A percentile compares a stretch with the other conserved stretches of the same genome.
These are phyloP conservation scores for Sarocladium kiliense DNA, from an alignment of 2,329 filamentous ascomycete species.

Conservation along the genomic window DNA sequence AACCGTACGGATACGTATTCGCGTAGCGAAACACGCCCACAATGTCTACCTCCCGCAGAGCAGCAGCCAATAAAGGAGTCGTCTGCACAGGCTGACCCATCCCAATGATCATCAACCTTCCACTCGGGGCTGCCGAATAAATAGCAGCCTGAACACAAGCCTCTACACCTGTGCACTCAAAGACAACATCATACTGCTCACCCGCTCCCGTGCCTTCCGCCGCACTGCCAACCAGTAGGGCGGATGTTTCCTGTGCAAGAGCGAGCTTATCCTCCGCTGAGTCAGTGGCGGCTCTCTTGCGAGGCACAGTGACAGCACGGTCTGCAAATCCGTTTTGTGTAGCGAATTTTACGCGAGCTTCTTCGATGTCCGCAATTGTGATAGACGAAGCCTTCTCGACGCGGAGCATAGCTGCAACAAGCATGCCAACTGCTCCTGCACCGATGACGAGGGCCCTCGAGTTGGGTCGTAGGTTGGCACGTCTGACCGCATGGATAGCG, in stretches of 20 bases:
- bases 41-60: slow-evolving; percentile 66
- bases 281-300: slow-evolving; percentile 35
- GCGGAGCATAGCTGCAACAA: slow-evolving; percentile 20
- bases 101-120: slow-evolving; percentile 64
- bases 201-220: neutral
- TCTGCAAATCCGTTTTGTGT: slow-evolving; percentile 24
- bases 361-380: slow-evolving; percentile 20
- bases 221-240: slow-evolving; percentile 16
- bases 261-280: slow-evolving; percentile 46
- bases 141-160: slow-evolving; percentile 12
- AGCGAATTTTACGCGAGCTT: slow-evolving; percentile 30
- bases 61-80: slow-evolving; percentile 62
- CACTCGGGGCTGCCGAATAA: slow-evolving; percentile 56
- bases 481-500: slow-evolving; percentile 40
- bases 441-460: slow-evolving; percentile 26
- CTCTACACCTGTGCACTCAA: slow-evolving; percentile 14
- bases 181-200: slow-evolving; percentile 11
- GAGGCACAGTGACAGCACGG: slow-evolving; percentile 15
- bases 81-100: slow-evolving; percentile 69
- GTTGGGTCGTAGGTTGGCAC: slow-evolving; percentile 14
- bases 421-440: slow-evolving; percentile 30
- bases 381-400: slow-evolving; percentile 18
- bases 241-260: slow-evolving; percentile 42
- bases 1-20: slow-evolving; percentile 25
- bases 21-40: slow-evolving; percentile 67